phyloP scores from a whole-genome alignment of 176 grass and related monocot species.

The Poa pratensis region DNA sequence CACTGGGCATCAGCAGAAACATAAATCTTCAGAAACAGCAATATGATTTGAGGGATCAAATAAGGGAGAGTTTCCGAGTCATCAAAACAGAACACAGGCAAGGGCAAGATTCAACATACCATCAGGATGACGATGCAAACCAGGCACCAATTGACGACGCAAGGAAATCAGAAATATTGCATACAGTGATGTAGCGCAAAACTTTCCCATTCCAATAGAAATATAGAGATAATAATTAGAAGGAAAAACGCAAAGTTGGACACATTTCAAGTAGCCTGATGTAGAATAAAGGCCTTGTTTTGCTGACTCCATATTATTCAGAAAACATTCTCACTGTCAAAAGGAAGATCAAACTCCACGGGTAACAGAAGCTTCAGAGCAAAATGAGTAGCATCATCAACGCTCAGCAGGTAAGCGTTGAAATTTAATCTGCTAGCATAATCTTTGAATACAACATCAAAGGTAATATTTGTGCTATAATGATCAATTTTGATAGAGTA shows the following conservation, averaged over 20 bases:
- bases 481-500: no score
- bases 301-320: slow-evolving; percentile 78
- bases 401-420: slow-evolving; percentile 49
- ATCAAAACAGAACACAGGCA: no score
- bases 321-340: slow-evolving; percentile 47
- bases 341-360: slow-evolving; percentile 39
- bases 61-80: no score
- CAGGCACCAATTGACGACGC: no score
- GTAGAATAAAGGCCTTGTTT: slow-evolving; percentile 74
- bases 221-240: slow-evolving; percentile 16
- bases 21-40: no score
- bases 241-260: slow-evolving; percentile 65
- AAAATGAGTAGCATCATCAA: slow-evolving; percentile 75
- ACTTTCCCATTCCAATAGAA: slow-evolving; percentile 21
- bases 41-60: no score
- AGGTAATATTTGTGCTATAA: no score
- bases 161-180: background rate
- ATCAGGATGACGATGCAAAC: no score
- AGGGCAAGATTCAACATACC: no score
- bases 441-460: slow-evolving; percentile 55
- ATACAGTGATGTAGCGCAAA: background rate
- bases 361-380: slow-evolving; percentile 62
- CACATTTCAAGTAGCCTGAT: slow-evolving; percentile 85
- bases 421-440: slow-evolving; percentile 53
- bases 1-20: no score